Conservation (phyloP, 768 basidiomycete species). For the Russula olivacea region DNA sequence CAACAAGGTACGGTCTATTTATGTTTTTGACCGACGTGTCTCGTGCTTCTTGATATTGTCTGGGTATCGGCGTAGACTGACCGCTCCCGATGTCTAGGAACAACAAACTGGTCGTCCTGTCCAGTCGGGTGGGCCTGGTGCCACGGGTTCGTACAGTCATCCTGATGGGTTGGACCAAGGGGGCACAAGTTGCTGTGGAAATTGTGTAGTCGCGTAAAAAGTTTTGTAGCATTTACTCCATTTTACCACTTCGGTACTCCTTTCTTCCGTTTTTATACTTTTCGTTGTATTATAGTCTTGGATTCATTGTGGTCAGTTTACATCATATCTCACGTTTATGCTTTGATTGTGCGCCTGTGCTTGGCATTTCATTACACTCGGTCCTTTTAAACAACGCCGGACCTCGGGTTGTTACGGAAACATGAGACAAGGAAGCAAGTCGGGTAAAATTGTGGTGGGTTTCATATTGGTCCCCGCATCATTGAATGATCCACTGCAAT, state of each 20-base stretch:
- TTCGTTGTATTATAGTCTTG: slow-evolving; percentile 19
- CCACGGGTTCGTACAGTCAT: slow-evolving; percentile 44
- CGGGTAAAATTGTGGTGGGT: background rate
- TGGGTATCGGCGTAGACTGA: background rate
- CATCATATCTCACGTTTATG: slow-evolving; percentile 5
- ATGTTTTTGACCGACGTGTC: background rate
- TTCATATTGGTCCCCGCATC: slow-evolving; percentile 17
- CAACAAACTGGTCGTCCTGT: slow-evolving; percentile 72
- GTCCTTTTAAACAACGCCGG: background rate
- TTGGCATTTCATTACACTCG: background rate
- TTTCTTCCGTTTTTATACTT: background rate
- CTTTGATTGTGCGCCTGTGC: slow-evolving; percentile 5
- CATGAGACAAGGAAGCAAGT: background rate
- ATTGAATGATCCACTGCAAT: slow-evolving; percentile 10
- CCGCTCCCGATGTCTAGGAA: slow-evolving; percentile 40
- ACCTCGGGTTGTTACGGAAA: background rate
- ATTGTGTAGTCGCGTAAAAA: slow-evolving; percentile 54
- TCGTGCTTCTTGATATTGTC: background rate
- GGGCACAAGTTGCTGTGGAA: slow-evolving; percentile 55
- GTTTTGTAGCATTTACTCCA: slow-evolving; percentile 14
- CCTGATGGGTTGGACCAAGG: slow-evolving; percentile 49
- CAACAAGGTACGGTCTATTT: slow-evolving; percentile 61
- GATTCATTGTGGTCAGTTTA: slow-evolving; percentile 15
- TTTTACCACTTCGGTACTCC: background rate
- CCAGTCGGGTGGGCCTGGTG: slow-evolving; percentile 40